A percentile compares a stretch with the other conserved stretches of the same genome.
Evolutionary conservation across 805 yeast genomes (phyloP).

Genomic region (Scheffersomyces amazonensis): DNA sequence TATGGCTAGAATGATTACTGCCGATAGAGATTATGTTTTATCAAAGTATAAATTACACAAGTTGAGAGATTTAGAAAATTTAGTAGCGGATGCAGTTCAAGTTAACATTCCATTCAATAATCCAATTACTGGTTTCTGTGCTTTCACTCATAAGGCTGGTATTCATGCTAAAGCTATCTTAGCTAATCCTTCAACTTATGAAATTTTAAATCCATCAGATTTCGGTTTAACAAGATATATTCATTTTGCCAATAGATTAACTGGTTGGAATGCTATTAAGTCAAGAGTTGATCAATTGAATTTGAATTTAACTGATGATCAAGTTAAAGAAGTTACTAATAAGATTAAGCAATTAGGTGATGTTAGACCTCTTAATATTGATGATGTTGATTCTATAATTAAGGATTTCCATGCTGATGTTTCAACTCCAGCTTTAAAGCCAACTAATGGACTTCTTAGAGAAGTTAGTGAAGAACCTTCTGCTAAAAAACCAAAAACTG

Average conservation of each 20-base stretch:
- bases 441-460: conserved; percentile 21
- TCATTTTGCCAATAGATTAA: conserved; percentile 58
- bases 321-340: conserved; percentile 52
- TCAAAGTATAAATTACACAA: conserved; percentile 55
- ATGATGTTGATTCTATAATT: conserved; percentile 59
- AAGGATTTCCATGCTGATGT: conserved; percentile 50
- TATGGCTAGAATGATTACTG: conserved; percentile 63
- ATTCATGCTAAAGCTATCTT: conserved; percentile 61
- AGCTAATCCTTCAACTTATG: conserved; percentile 64
- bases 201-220: conserved; percentile 55
- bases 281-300: conserved; percentile 60
- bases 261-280: conserved; percentile 65
- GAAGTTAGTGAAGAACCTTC: conserved; percentile 29
- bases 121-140: conserved; percentile 64
- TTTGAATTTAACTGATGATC: conserved; percentile 53
- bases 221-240: conserved; percentile 61
- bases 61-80: conserved; percentile 55
- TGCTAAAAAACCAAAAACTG: conserved; percentile 34
- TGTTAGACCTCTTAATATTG: conserved; percentile 56
- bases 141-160: conserved; percentile 64
- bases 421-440: conserved; percentile 26
- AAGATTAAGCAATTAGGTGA: conserved; percentile 59
- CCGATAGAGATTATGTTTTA: conserved; percentile 56
- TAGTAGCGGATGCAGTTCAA: conserved; percentile 58
- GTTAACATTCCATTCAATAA: conserved; percentile 61